phyloP scores from a whole-genome alignment of 768 basidiomycete genomes.

The Rhodotorula taiwanensis region DNA sequence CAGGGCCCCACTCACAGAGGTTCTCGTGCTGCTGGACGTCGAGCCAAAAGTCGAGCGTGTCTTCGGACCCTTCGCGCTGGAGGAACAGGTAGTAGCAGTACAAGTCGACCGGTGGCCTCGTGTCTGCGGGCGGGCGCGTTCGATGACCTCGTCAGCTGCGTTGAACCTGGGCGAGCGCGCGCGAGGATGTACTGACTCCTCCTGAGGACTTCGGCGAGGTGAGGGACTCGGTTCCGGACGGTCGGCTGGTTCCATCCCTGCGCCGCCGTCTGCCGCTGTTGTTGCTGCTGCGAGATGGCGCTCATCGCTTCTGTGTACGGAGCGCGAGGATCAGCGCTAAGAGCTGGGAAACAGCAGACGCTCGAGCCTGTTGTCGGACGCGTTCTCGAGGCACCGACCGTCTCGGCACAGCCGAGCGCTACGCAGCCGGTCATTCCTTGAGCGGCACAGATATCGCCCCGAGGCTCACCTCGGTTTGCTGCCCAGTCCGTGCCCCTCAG shows the following conservation, averaged over 20 bases:
- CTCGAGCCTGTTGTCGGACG: no score
- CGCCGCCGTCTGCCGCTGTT: neutral
- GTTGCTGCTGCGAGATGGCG: no score
- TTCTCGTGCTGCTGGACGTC: conserved; percentile 99
- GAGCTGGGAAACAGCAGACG: no score
- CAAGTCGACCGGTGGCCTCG: conserved; percentile 78
- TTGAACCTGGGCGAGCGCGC: neutral
- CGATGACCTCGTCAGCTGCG: neutral
- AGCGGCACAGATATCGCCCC: no score
- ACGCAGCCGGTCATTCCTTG: no score
- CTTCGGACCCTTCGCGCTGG: conserved; percentile 90
- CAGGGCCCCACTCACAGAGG: conserved; percentile 66
- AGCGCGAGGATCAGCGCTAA: no score
- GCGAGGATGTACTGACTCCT: conserved; percentile 9
- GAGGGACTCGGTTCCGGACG: conserved; percentile 20
- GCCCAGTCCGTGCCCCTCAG: no score
- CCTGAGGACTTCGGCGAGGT: conserved; percentile 25
- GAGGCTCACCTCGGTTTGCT: no score
- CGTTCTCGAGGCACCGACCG: no score
- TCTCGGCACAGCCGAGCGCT: no score
- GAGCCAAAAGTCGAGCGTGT: conserved; percentile 96
- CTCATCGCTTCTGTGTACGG: no score
- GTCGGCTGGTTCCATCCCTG: neutral
- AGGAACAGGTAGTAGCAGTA: conserved; percentile 80
- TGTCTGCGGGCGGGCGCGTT: conserved; percentile 34